phyloP scores from a whole-genome alignment of 179 eudicot genomes.

The Heliamphora ciliata region DNA sequence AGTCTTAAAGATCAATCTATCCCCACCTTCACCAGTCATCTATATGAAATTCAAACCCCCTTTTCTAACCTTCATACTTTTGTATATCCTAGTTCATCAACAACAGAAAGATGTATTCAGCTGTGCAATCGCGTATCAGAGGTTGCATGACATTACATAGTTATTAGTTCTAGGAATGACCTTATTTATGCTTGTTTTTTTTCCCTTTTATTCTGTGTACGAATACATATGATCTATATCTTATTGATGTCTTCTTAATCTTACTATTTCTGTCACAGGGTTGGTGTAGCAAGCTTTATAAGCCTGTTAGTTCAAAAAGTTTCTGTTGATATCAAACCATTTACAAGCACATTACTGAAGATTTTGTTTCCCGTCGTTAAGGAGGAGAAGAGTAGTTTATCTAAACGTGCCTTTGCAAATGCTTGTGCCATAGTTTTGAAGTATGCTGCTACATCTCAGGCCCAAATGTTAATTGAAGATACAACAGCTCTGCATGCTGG shows the following conservation, averaged over 20 bases:
- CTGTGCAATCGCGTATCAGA: background rate
- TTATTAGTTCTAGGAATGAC: background rate
- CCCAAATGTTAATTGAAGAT: conserved; percentile 71
- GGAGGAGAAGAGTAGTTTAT: conserved; percentile 76
- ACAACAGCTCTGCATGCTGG: conserved; percentile 71
- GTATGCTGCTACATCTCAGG: conserved; percentile 63
- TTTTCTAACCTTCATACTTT: too few relatives aligned
- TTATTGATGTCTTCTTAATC: conserved; percentile 3
- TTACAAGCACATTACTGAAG: conserved; percentile 58
- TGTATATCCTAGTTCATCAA: background rate
- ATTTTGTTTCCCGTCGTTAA: conserved; percentile 67
- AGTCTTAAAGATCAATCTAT: too few relatives aligned
- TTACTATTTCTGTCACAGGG: conserved; percentile 38
- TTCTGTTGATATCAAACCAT: conserved; percentile 70
- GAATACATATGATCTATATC: background rate
- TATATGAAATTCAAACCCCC: too few relatives aligned
- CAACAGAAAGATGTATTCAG: background rate
- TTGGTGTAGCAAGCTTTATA: conserved; percentile 87
- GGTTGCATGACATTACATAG: background rate
- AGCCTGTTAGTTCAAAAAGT: conserved; percentile 84
- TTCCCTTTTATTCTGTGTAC: background rate
- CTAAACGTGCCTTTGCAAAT: conserved; percentile 92
- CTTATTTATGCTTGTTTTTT: background rate
- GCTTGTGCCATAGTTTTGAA: conserved; percentile 81
- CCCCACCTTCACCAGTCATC: too few relatives aligned